Conservation (phyloP, 371 early-diverging fungal genomes). For the Mortierella sp. region DNA sequence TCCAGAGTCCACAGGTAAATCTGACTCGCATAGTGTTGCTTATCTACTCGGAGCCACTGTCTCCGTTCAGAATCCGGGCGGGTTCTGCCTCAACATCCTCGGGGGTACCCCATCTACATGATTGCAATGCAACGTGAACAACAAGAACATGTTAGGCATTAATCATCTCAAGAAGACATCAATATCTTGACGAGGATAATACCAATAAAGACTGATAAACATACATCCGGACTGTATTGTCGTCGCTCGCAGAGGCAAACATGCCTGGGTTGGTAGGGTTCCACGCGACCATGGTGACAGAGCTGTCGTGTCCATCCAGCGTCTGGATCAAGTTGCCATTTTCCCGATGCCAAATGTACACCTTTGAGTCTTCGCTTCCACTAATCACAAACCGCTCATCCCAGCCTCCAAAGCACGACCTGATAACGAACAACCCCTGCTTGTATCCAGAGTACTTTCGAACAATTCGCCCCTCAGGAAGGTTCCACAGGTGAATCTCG, state of each 20-base stretch:
- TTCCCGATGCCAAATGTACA: constrained; percentile 95
- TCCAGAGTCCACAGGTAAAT: too few relatives aligned
- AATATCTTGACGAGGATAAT: too few relatives aligned
- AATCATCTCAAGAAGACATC: background rate
- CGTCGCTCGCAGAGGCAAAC: constrained; percentile 96
- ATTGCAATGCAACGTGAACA: background rate
- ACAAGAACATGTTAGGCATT: background rate
- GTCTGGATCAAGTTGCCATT: constrained; percentile 80
- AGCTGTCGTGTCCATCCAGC: constrained; percentile 85
- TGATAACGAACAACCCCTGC: constrained; percentile 90
- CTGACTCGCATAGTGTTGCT: too few relatives aligned
- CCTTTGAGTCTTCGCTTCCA: constrained; percentile 92
- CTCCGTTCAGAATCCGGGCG: constrained; percentile 19
- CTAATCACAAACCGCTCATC: constrained; percentile 87
- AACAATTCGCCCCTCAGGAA: constrained; percentile 75
- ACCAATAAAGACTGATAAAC: constrained; percentile 24
- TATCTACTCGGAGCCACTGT: constrained; percentile 2
- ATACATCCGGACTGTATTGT: constrained; percentile 93
- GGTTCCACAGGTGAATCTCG: constrained; percentile 93
- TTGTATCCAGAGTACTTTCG: constrained; percentile 87
- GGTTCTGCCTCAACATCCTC: constrained; percentile 47
- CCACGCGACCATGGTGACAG: constrained; percentile 93
- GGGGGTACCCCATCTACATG: constrained; percentile 60
- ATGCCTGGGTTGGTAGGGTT: constrained; percentile 74
- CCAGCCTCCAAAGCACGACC: constrained; percentile 93